Conservation (phyloP, 2,329 filamentous ascomycete genomes). For the Penicillium vulpinum region DNA sequence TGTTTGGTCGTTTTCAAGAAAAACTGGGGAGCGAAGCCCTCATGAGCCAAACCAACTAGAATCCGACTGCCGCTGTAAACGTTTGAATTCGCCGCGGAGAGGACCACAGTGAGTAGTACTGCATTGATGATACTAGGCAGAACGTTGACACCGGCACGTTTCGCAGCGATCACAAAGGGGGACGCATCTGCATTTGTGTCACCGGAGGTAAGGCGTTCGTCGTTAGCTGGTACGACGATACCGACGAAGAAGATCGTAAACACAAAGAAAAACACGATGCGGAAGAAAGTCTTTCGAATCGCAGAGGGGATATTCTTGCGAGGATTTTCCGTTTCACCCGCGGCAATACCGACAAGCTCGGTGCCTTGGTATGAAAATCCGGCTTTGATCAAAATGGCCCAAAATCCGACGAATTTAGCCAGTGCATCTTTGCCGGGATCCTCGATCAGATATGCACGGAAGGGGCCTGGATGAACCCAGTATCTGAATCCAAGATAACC, state of each 20-base stretch:
- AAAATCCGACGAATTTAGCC: conserved; percentile 67
- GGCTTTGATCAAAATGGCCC: conserved; percentile 49
- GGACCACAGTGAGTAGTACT: conserved; percentile 2
- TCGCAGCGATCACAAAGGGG: conserved; percentile 8
- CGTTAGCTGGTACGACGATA: conserved; percentile 66
- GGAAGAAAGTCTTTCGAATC: conserved; percentile 73
- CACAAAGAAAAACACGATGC: conserved; percentile 63
- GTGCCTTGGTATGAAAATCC: conserved; percentile 56
- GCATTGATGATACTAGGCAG: conserved; percentile 11
- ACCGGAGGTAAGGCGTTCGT: conserved; percentile 52
- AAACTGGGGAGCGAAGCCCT: conserved; percentile 5
- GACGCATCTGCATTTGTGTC: conserved; percentile 2
- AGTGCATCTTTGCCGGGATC: conserved; percentile 73
- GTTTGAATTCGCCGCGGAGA: conserved; percentile 10
- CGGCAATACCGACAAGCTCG: conserved; percentile 73
- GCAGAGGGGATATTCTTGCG: conserved; percentile 70
- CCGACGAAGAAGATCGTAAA: conserved; percentile 63
- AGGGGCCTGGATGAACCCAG: conserved; percentile 31
- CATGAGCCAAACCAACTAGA: conserved; percentile 5
- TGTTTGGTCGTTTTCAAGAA: conserved; percentile 2
- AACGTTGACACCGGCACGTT: neutral
- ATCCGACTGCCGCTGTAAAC: conserved; percentile 10
- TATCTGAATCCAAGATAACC: conserved; percentile 9
- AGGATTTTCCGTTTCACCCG: conserved; percentile 73
- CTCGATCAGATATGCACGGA: conserved; percentile 70